Percentiles rank a stretch among this genome's conserved stretches.
Evolutionary conservation across 1,284 basidiomycete genomes (phyloP).

Genomic region (Papiliotrema flavescens): DNA sequence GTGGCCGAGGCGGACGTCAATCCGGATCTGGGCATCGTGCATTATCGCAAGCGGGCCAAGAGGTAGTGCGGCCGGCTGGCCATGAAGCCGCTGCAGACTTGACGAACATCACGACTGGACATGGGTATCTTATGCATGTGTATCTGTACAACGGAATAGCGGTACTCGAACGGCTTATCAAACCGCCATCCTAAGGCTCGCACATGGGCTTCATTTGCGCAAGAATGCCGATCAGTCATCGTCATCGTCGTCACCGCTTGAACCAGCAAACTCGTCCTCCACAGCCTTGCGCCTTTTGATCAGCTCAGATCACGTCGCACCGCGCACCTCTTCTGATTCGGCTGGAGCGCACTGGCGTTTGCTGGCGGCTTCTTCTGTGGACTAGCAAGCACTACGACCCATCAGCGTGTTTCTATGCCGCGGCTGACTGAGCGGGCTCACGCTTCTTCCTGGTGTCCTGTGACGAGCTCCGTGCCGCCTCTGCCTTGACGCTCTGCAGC

Average conservation of each 20-base stretch:
- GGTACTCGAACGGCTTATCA: neutral
- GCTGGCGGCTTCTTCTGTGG: slow-evolving; percentile 26
- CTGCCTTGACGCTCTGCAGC: slow-evolving; percentile 22
- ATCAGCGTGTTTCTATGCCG: neutral
- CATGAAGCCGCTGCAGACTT: neutral
- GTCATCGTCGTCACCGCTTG: slow-evolving; percentile 18
- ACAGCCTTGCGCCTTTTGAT: slow-evolving; percentile 25
- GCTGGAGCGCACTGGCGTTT: slow-evolving; percentile 31
- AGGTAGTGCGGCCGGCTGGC: neutral
- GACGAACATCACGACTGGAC: neutral
- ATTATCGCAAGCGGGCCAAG: slow-evolving; percentile 25
- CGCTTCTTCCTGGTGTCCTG: slow-evolving; percentile 21
- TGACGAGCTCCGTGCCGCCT: slow-evolving; percentile 14
- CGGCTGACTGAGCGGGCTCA: neutral
- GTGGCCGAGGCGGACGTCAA: slow-evolving; percentile 43
- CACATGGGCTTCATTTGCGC: too few relatives aligned
- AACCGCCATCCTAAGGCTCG: too few relatives aligned
- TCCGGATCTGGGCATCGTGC: slow-evolving; percentile 43
- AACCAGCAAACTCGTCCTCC: slow-evolving; percentile 33
- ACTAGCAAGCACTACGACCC: slow-evolving; percentile 13
- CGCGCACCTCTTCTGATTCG: slow-evolving; percentile 33
- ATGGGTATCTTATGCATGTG: too few relatives aligned
- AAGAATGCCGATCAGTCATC: too few relatives aligned
- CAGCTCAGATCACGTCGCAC: neutral
- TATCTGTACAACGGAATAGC: neutral